These are phyloP conservation scores for Mallotus nudiflorus DNA, from an alignment of 345 rosid genomes.

Conservation along the genomic window DNA sequence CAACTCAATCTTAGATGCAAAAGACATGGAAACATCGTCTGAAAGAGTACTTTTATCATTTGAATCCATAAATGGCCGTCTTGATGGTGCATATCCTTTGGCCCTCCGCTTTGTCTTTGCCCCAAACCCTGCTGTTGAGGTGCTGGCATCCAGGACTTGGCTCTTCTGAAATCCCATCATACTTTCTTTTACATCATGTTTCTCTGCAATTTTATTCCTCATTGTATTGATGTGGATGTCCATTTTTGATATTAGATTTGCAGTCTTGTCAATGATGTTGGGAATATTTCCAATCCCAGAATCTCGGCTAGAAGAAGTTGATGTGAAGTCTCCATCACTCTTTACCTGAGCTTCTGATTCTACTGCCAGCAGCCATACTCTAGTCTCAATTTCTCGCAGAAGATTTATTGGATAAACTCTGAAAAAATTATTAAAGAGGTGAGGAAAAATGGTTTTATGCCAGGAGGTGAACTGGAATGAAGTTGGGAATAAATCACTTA, in stretches of 20 bases:
- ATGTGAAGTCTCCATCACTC: slow-evolving; percentile 58
- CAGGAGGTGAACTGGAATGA: slow-evolving; percentile 11
- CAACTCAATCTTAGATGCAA: slow-evolving; percentile 50
- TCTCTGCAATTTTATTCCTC: slow-evolving; percentile 59
- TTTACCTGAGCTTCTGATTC: slow-evolving; percentile 92
- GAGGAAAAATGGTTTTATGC: slow-evolving; percentile 22
- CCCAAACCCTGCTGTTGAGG: slow-evolving; percentile 45
- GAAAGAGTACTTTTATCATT: slow-evolving; percentile 53
- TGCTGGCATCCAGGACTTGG: slow-evolving; percentile 52
- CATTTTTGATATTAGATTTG: slow-evolving; percentile 83
- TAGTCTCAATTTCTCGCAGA: slow-evolving; percentile 93
- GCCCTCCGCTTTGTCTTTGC: slow-evolving; percentile 76
- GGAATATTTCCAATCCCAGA: slow-evolving; percentile 47
- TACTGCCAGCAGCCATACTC: slow-evolving; percentile 96
- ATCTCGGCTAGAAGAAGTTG: slow-evolving; percentile 41
- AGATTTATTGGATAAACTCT: slow-evolving; percentile 93
- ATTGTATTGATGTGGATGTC: slow-evolving; percentile 77
- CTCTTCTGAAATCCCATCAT: slow-evolving; percentile 50
- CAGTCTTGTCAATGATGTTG: slow-evolving; percentile 80
- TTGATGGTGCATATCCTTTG: slow-evolving; percentile 62
- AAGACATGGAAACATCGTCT: slow-evolving; percentile 54
- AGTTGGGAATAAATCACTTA: slow-evolving; percentile 46
- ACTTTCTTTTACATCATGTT: slow-evolving; percentile 59
- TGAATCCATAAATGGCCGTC: slow-evolving; percentile 55
- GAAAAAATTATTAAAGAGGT: slow-evolving; percentile 35